Percentiles rank a stretch among this genome's conserved stretches.
phyloP scores from a whole-genome alignment of 2,329 filamentous ascomycete species.

The Colletotrichum horii region DNA sequence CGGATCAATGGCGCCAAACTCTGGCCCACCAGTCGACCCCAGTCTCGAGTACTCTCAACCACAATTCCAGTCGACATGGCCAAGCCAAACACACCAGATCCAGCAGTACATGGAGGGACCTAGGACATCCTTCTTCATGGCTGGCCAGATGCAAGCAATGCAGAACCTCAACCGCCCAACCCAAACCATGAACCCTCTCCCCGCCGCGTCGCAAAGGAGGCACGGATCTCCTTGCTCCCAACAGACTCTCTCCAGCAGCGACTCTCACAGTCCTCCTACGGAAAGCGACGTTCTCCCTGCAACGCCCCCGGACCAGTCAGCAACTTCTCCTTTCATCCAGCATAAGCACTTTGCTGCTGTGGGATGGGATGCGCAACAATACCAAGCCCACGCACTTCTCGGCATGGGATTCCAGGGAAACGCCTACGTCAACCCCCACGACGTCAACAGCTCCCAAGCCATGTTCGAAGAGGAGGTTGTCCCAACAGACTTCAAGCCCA shows the following conservation, averaged over 20 bases:
- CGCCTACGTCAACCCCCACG: conserved; percentile 18
- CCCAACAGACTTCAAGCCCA: not conserved
- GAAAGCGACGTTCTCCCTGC: conserved; percentile 45
- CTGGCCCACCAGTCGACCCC: conserved; percentile 5
- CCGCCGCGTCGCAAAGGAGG: conserved; percentile 28
- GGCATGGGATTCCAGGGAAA: not conserved
- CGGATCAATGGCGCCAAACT: not conserved
- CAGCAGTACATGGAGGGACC: conserved; percentile 15
- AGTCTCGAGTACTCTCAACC: not conserved
- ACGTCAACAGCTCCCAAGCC: conserved; percentile 16
- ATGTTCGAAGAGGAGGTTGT: conserved; percentile 10
- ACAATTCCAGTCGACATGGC: conserved; percentile 3
- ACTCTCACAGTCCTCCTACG: conserved; percentile 40
- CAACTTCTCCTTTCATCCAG: conserved; percentile 32
- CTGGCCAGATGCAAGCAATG: conserved; percentile 1
- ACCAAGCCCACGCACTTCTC: not conserved
- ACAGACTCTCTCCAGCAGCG: conserved; percentile 40
- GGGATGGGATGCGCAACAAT: conserved; percentile 1
- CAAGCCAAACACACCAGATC: conserved; percentile 8
- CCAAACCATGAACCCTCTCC: conserved; percentile 20
- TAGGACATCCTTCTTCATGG: conserved; percentile 17
- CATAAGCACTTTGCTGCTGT: conserved; percentile 14
- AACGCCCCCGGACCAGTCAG: conserved; percentile 40
- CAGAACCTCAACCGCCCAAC: not conserved
- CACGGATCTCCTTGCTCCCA: conserved; percentile 43